phyloP scores from a whole-genome alignment of 495 filamentous ascomycete species.

The Talaromyces proteolyticus region DNA sequence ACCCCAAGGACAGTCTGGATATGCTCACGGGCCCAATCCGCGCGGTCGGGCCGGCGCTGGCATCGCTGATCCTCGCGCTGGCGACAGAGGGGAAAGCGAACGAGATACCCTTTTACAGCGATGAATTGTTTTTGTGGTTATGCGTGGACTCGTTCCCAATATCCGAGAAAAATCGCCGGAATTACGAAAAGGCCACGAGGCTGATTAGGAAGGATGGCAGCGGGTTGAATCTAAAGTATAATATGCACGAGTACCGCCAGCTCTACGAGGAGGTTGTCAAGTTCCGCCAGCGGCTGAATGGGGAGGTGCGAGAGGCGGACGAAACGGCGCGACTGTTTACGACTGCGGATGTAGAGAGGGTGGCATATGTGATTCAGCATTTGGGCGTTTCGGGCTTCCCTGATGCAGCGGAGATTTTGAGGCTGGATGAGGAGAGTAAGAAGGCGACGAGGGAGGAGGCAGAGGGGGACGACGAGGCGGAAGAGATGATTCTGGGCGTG shows the following conservation, averaged over 20 bases:
- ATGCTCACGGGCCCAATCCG: conserved; percentile 44
- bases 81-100: conserved; percentile 30
- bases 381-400: conserved; percentile 22
- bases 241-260: conserved; percentile 52
- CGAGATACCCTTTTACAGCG: conserved; percentile 66
- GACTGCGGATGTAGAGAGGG: conserved; percentile 59
- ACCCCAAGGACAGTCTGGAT: conserved; percentile 38
- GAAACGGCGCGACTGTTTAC: conserved; percentile 23
- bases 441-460: not conserved
- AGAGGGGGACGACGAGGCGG: not conserved
- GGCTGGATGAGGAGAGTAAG: not conserved
- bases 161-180: conserved; percentile 6
- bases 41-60: conserved; percentile 70
- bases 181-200: conserved; percentile 27
- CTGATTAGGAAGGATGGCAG: conserved; percentile 26
- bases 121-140: conserved; percentile 68
- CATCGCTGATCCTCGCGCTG: conserved; percentile 62
- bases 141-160: conserved; percentile 28
- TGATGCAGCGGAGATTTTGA: conserved; percentile 3
- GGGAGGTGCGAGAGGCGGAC: not conserved
- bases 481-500: conserved; percentile 4
- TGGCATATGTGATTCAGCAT: conserved; percentile 53
- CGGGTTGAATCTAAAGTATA: conserved; percentile 57
- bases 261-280: conserved; percentile 39
- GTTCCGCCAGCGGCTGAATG: conserved; percentile 40